A percentile compares a stretch with the other conserved stretches of the same genome.
Evolutionary conservation across 129 eudicot species (phyloP).

Genomic region (Tanacetum coccineum): DNA sequence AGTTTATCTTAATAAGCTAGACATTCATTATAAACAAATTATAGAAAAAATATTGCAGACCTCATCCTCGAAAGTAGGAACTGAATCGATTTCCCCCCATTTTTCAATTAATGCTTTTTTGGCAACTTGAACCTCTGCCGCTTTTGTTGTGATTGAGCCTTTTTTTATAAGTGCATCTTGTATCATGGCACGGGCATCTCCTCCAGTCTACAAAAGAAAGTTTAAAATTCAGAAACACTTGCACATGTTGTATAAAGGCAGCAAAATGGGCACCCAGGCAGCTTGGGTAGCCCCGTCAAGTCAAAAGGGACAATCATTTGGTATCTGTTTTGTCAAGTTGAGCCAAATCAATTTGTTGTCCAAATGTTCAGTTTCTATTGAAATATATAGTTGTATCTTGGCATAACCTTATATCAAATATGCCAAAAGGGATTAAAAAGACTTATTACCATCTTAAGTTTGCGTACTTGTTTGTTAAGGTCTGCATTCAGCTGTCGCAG

Average conservation of each 20-base stretch:
- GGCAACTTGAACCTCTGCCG: slow-evolving; percentile 63
- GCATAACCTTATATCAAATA: no score
- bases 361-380: no score
- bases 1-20: not conserved
- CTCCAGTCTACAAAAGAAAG: slow-evolving; percentile 45
- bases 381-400: no score
- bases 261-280: no score
- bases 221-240: slow-evolving; percentile 7
- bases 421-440: no score
- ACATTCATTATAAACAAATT: not conserved
- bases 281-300: no score
- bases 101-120: slow-evolving; percentile 42
- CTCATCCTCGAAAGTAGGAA: slow-evolving; percentile 84
- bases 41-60: slow-evolving; percentile 24
- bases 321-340: no score
- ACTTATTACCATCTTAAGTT: no score
- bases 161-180: slow-evolving; percentile 55
- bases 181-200: slow-evolving; percentile 56
- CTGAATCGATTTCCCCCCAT: slow-evolving; percentile 63
- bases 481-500: no score
- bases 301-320: no score
- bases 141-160: slow-evolving; percentile 43
- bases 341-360: no score
- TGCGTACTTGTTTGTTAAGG: no score
- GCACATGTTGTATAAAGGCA: not conserved